Evolutionary conservation across 495 filamentous ascomycete genomes (phyloP).

Genomic region (Aspergillus incahuasiensis): DNA sequence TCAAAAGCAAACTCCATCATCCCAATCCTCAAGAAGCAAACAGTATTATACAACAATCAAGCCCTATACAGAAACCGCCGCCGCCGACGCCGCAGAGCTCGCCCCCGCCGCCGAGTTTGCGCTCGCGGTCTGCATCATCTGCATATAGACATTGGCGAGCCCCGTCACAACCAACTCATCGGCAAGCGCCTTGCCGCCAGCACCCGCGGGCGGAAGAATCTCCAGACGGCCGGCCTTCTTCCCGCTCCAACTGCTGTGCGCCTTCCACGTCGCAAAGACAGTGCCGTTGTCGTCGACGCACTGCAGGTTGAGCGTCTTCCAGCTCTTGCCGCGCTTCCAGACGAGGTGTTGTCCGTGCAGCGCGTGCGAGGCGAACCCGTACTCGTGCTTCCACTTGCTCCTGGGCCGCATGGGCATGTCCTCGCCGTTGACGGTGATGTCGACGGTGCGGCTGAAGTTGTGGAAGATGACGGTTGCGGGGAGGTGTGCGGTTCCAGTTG

Average conservation of each 20-base stretch:
- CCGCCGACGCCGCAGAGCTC: background rate
- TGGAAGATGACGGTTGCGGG: conserved; percentile 15
- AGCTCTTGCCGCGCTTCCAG: background rate
- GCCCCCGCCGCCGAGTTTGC: background rate
- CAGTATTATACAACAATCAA: background rate
- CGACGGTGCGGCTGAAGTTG: conserved; percentile 11
- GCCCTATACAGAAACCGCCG: background rate
- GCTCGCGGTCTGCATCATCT: background rate
- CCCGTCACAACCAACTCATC: conserved; percentile 19
- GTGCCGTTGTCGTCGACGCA: conserved; percentile 2
- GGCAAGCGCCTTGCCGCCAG: background rate
- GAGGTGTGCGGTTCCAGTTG: background rate
- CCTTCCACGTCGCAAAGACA: conserved; percentile 1
- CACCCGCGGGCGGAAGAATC: background rate
- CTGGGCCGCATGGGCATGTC: conserved; percentile 1
- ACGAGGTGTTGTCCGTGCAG: background rate
- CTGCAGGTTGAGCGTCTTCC: conserved; percentile 5
- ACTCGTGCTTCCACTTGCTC: conserved; percentile 2
- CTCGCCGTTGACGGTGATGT: conserved; percentile 14
- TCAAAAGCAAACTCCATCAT: too few relatives aligned
- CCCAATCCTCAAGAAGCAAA: too few relatives aligned
- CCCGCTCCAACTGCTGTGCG: background rate
- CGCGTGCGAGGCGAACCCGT: conserved; percentile 1
- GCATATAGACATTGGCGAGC: conserved; percentile 13
- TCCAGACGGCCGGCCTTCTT: conserved; percentile 14